Percentiles rank a stretch among this genome's conserved stretches.
phyloP scores from a whole-genome alignment of 2,329 filamentous ascomycete species.

The Fonsecaea pedrosoi region DNA sequence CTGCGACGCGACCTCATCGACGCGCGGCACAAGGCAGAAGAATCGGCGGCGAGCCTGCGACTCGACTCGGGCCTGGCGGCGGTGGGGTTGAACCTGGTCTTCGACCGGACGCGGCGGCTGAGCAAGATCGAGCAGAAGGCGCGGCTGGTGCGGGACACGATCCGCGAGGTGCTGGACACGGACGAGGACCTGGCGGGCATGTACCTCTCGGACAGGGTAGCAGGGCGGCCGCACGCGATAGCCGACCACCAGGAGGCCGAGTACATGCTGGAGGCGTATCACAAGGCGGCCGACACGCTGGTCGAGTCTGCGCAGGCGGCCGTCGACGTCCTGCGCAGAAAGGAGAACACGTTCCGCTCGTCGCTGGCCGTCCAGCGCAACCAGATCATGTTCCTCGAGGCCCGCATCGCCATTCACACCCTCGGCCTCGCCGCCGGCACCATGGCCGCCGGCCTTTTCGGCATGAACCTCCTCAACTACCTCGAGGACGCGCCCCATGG shows the following conservation, averaged over 20 bases:
- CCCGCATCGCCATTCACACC: slow-evolving; percentile 48
- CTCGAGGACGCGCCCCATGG: slow-evolving; percentile 45
- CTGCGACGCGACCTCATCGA: slow-evolving; percentile 43
- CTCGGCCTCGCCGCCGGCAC: slow-evolving; percentile 47
- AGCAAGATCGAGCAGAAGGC: slow-evolving; percentile 45
- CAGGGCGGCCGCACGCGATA: slow-evolving; percentile 42
- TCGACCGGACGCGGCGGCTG: slow-evolving; percentile 42
- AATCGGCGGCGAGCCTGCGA: slow-evolving; percentile 27
- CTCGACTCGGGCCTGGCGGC: slow-evolving; percentile 32
- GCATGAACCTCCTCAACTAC: slow-evolving; percentile 50
- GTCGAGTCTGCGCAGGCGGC: slow-evolving; percentile 43
- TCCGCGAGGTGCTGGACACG: slow-evolving; percentile 46
- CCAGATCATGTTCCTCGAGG: slow-evolving; percentile 50
- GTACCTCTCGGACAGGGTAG: slow-evolving; percentile 45
- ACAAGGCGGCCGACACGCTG: slow-evolving; percentile 46
- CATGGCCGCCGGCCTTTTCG: slow-evolving; percentile 47
- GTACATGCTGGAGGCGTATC: slow-evolving; percentile 49
- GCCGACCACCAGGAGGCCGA: slow-evolving; percentile 49
- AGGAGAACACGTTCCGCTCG: slow-evolving; percentile 45
- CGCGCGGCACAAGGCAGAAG: slow-evolving; percentile 22
- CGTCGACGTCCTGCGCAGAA: slow-evolving; percentile 43
- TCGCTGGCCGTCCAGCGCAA: slow-evolving; percentile 48
- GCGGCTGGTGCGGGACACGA: slow-evolving; percentile 45
- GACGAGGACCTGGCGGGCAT: slow-evolving; percentile 49
- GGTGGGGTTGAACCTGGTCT: slow-evolving; percentile 40